These are phyloP conservation scores for Dianthus caryophyllus DNA, from an alignment of 148 eudicot species.

Conservation along the genomic window DNA sequence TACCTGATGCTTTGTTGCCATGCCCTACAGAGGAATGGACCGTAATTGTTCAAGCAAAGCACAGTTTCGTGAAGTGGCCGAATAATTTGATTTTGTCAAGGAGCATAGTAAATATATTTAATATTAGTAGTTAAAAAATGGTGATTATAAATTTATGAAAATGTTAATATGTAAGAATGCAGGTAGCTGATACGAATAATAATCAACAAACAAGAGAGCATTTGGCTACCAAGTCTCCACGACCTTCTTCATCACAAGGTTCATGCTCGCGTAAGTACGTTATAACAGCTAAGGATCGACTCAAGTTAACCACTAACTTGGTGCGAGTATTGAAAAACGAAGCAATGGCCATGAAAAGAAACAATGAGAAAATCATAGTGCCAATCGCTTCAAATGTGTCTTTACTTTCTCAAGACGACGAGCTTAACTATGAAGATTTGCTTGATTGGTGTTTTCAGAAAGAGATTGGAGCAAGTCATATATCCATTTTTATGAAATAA, in stretches of 20 bases:
- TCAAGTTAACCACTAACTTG: constrained; percentile 4
- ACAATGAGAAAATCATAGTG: neutral
- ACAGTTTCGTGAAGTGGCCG: neutral
- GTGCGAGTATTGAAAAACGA: neutral
- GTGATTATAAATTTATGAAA: neutral
- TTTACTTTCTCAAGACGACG: neutral
- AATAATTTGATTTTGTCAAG: neutral
- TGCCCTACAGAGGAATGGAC: neutral
- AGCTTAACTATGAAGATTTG: constrained; percentile 4
- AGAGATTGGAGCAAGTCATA: neutral
- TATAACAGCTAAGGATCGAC: neutral
- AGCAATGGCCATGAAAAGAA: constrained; percentile 5
- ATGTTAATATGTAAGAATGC: no score
- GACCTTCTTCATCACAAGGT: constrained; percentile 7
- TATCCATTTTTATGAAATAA: constrained; percentile 6
- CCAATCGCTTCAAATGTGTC: neutral
- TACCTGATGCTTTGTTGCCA: constrained; percentile 3
- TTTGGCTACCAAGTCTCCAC: no score
- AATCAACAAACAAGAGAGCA: no score
- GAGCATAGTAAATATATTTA: no score
- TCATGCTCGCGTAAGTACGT: neutral
- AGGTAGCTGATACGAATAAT: no score
- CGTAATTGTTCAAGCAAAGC: neutral
- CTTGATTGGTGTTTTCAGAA: constrained; percentile 4
- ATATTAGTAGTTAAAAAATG: neutral